These are phyloP conservation scores for Backusella westeae DNA, from an alignment of 192 early-diverging fungal genomes.

Conservation along the genomic window DNA sequence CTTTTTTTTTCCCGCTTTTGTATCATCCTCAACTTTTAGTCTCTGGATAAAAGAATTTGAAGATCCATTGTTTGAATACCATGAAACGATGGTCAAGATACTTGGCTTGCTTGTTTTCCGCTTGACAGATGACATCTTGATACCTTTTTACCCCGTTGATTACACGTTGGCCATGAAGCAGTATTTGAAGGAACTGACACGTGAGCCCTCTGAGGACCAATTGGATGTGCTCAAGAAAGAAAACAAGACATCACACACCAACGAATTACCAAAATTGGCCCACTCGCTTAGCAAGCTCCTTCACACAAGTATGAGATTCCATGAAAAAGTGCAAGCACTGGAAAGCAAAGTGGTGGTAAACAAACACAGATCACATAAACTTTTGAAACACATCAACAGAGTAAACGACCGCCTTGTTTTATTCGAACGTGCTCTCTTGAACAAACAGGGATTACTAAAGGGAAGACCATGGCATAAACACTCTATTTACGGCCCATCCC, in stretches of 20 bases:
- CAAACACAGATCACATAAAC: constrained; percentile 9
- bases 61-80: constrained; percentile 52
- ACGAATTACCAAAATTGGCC: background rate
- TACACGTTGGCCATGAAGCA: constrained; percentile 41
- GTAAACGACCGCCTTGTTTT: constrained; percentile 45
- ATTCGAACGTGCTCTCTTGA: constrained; percentile 55
- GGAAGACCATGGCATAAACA: constrained; percentile 56
- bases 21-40: constrained; percentile 11
- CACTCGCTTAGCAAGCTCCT: background rate
- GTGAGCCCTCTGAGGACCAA: background rate
- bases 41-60: constrained; percentile 56
- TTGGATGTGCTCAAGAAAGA: background rate
- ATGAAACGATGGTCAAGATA: constrained; percentile 45
- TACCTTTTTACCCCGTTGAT: constrained; percentile 34
- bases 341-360: background rate
- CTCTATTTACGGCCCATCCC: constrained; percentile 43
- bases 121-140: constrained; percentile 41
- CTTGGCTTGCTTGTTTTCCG: constrained; percentile 44
- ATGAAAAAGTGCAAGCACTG: background rate
- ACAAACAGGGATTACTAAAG: constrained; percentile 46
- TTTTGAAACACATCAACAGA: constrained; percentile 6
- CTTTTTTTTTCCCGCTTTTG: background rate
- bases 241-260: background rate
- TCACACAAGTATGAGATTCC: background rate
- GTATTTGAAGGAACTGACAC: constrained; percentile 35